Percentiles rank a stretch among this genome's conserved stretches.
Evolutionary conservation across 106 monocot genomes (phyloP).

Genomic region (Alisma plantagoaquatica): DNA sequence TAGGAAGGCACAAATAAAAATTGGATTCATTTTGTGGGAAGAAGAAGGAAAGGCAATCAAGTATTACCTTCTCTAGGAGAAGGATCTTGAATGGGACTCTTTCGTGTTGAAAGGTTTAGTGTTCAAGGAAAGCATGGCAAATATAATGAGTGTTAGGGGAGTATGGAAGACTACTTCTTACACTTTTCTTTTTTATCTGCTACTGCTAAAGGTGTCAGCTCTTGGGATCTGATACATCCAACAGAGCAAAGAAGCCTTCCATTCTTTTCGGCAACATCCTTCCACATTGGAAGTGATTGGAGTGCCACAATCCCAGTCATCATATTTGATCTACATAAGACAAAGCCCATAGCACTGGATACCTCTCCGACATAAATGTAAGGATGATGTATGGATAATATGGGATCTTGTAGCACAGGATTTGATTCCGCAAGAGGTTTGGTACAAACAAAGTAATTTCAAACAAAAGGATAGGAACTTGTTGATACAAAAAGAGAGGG

Average conservation of each 20-base stretch:
- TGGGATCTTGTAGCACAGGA: slow-evolving; percentile 7
- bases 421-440: slow-evolving; percentile 10
- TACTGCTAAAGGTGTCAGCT: too few relatives aligned
- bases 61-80: too few relatives aligned
- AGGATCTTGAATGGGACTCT: too few relatives aligned
- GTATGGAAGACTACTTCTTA: too few relatives aligned
- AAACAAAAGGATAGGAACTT: slow-evolving; percentile 5
- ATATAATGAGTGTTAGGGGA: too few relatives aligned
- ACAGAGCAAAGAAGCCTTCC: background rate
- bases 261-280: background rate
- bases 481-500: slow-evolving; percentile 1
- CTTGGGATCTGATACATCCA: background rate
- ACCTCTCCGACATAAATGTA: slow-evolving; percentile 4
- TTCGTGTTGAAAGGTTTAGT: too few relatives aligned
- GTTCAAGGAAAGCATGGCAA: too few relatives aligned
- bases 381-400: slow-evolving; percentile 7
- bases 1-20: too few relatives aligned
- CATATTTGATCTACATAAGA: slow-evolving; percentile 2
- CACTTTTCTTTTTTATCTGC: too few relatives aligned
- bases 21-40: too few relatives aligned
- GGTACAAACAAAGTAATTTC: slow-evolving; percentile 3
- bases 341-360: slow-evolving; percentile 1
- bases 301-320: background rate
- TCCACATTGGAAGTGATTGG: background rate
- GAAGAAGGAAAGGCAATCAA: too few relatives aligned